Evolutionary conservation across 495 filamentous ascomycete genomes (phyloP), one percentile per base, ranked within the genome.

Genomic region (Sabuloglossum arenarium): DNA sequence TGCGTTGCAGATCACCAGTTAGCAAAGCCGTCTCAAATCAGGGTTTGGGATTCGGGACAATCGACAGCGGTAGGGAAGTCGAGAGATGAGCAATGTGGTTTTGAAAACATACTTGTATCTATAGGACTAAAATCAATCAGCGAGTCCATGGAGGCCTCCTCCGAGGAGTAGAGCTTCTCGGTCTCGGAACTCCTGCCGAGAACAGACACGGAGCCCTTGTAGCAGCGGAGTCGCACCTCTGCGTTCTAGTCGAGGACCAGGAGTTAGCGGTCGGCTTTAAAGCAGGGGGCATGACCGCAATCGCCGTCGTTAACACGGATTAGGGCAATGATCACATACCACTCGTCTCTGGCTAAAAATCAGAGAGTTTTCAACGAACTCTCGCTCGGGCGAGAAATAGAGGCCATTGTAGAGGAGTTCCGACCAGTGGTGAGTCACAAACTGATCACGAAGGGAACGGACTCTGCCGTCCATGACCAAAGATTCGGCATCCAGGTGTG

Each of bases 111-210:
- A 57, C 56, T 71, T 25, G 80, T 85, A 62, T 84, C 84, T 56
- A 73, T 70, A 34, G 87, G 86, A 55, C 70, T 73, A 71, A 94
- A 93, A 64, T 81, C 81, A 65, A 78, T 82, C 62, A 94, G 79
- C 62, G 79, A 78, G 70, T 94, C 89, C 89, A 94, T 96, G 60
- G 75, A 81, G 46, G 79, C 77, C 72, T 93, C 86, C 61, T 75
- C 71, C 72, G 78, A 78, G 66, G 77, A 76, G 70, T 96, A 95
- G 57, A 95, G 76, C 74, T 93, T 94, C 75, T 82, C 80, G 57
- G 84, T 84, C 63, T 82, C 75, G 62, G 71, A 78, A 66, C 71
- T 80, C 53, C 88, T 78, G 61, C 87, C 86, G 21, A 94, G 71
- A 25, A 90, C 74, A 63, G 70, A 79, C 58, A 82, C 73, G 62